Percentiles rank a stretch among this genome's conserved stretches.
Conservation (phyloP, 2,329 filamentous ascomycete genomes). For the Rhinocladiella similis region DNA sequence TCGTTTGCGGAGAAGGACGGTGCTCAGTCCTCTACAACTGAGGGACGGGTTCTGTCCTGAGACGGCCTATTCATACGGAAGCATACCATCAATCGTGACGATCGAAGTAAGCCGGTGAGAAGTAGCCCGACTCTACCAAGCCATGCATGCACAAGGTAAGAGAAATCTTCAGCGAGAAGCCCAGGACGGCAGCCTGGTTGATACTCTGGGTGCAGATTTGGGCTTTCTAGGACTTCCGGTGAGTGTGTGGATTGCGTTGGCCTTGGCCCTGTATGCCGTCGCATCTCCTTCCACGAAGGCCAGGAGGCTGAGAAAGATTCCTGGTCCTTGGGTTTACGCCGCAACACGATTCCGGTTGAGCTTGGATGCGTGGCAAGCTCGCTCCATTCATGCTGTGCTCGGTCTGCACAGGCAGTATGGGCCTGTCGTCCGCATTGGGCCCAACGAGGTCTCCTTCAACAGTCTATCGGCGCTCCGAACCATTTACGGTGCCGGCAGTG, state of each 20-base stretch:
- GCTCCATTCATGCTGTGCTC: constrained; percentile 29
- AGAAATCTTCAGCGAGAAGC: constrained; percentile 61
- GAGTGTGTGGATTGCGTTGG: constrained; percentile 11
- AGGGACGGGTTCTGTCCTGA: not conserved
- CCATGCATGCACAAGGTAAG: constrained; percentile 8
- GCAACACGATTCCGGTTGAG: constrained; percentile 24
- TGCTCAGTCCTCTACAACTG: not conserved
- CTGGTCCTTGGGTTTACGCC: constrained; percentile 22
- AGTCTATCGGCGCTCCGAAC: constrained; percentile 49
- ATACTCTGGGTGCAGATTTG: constrained; percentile 71
- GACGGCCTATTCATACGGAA: not conserved
- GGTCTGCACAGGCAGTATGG: constrained; percentile 49
- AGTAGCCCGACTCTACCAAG: not conserved
- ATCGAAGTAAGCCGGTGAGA: not conserved
- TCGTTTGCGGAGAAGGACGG: not conserved
- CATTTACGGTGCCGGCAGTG: constrained; percentile 56
- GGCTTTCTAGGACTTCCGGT: constrained; percentile 65
- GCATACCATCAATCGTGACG: too few relatives aligned
- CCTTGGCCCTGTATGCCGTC: constrained; percentile 3
- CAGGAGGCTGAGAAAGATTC: constrained; percentile 21
- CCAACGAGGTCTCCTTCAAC: constrained; percentile 48
- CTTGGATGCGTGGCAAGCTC: constrained; percentile 24
- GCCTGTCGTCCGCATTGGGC: constrained; percentile 49
- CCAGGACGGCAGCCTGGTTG: constrained; percentile 41
- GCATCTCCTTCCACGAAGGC: not conserved